Percentiles rank a stretch among this genome's conserved stretches.
Evolutionary conservation across 2,329 filamentous ascomycete species (phyloP).

Genomic region (Polychaeton citri): DNA sequence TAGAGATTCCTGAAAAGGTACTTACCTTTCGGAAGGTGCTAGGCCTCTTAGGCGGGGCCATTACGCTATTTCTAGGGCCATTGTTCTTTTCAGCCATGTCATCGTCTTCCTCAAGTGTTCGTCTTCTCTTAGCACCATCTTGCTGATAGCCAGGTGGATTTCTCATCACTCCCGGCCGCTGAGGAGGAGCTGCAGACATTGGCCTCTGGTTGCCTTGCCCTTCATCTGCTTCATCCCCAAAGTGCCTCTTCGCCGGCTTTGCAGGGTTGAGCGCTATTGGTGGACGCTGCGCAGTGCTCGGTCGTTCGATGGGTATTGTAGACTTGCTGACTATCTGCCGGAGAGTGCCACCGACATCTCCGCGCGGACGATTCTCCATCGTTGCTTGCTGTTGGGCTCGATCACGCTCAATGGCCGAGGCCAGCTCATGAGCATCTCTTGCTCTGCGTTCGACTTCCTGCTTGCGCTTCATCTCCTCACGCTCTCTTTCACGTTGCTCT

Average conservation of each 20-base stretch:
- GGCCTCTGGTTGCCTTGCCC: slow-evolving; percentile 41
- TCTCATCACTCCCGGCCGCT: slow-evolving; percentile 43
- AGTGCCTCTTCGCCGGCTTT: slow-evolving; percentile 58
- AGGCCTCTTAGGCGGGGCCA: slow-evolving; percentile 73
- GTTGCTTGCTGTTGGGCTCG: slow-evolving; percentile 16
- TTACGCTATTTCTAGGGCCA: slow-evolving; percentile 45
- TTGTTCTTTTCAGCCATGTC: slow-evolving; percentile 37
- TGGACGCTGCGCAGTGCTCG: slow-evolving; percentile 46
- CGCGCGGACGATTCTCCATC: slow-evolving; percentile 23
- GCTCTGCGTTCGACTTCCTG: slow-evolving; percentile 16
- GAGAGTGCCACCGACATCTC: slow-evolving; percentile 37
- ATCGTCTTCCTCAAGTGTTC: slow-evolving; percentile 55
- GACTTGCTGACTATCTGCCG: slow-evolving; percentile 46
- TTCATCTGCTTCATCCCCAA: slow-evolving; percentile 51
- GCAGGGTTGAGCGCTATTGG: slow-evolving; percentile 54
- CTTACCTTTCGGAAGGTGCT: slow-evolving; percentile 61
- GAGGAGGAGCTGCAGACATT: slow-evolving; percentile 28
- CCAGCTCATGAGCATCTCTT: slow-evolving; percentile 20
- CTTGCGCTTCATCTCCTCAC: slow-evolving; percentile 16
- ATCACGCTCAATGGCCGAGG: slow-evolving; percentile 23
- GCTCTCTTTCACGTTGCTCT: slow-evolving; percentile 23
- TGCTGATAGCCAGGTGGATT: slow-evolving; percentile 41
- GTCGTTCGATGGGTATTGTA: slow-evolving; percentile 15
- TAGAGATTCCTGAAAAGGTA: no score
- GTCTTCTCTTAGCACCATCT: slow-evolving; percentile 64